Percentiles rank a stretch among this genome's conserved stretches.
These are phyloP conservation scores for Fusarium chlamydosporum DNA, from an alignment of 2,329 filamentous ascomycete genomes.

Conservation along the genomic window DNA sequence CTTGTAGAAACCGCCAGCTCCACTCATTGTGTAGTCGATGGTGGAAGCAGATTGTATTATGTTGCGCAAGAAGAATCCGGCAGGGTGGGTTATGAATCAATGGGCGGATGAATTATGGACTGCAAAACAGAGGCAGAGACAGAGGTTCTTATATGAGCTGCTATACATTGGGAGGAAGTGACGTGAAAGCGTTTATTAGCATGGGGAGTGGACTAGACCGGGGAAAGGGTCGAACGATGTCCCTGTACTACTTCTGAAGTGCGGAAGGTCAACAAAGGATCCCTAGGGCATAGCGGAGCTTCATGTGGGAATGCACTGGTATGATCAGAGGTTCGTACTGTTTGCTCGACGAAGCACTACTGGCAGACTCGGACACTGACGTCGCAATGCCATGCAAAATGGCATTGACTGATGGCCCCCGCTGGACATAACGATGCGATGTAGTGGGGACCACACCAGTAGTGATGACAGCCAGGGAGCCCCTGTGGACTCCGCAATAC, in stretches of 20 bases:
- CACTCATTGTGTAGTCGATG: constrained; percentile 50
- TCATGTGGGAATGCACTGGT: constrained; percentile 48
- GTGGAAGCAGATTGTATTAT: constrained; percentile 21
- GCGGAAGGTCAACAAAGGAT: constrained; percentile 50
- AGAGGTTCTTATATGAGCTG: constrained; percentile 48
- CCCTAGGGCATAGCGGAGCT: constrained; percentile 47
- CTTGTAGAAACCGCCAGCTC: constrained; percentile 64
- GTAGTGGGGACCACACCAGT: constrained; percentile 40
- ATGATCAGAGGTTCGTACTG: constrained; percentile 51
- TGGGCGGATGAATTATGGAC: constrained; percentile 26
- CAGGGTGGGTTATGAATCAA: constrained; percentile 29
- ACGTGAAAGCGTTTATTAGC: constrained; percentile 45
- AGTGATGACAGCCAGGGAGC: constrained; percentile 51
- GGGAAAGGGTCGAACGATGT: constrained; percentile 51
- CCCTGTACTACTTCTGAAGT: constrained; percentile 49
- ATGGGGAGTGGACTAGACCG: constrained; percentile 43
- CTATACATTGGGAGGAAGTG: constrained; percentile 44
- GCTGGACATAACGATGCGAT: constrained; percentile 47
- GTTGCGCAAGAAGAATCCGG: constrained; percentile 11
- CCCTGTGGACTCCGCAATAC: constrained; percentile 48
- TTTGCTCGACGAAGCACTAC: constrained; percentile 43
- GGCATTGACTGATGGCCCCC: constrained; percentile 50
- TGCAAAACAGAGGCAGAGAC: constrained; percentile 37
- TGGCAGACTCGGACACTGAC: constrained; percentile 46
- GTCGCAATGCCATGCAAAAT: constrained; percentile 51